Evolutionary conservation across 306 rosid species (phyloP).

Genomic region (Vigna radiata): DNA sequence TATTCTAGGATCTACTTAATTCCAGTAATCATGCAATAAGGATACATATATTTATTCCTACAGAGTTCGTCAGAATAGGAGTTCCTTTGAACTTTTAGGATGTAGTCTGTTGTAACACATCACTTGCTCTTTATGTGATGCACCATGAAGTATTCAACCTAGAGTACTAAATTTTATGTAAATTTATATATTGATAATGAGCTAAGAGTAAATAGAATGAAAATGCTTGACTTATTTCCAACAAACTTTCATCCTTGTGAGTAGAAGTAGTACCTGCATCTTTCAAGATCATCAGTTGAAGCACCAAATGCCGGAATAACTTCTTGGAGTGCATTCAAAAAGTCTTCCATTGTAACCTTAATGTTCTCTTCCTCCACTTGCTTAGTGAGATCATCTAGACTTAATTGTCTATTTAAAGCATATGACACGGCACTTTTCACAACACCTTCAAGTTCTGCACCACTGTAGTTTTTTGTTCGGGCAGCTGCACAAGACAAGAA

Average conservation of each 20-base stretch:
- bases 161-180: conserved; percentile 20
- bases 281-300: conserved; percentile 94
- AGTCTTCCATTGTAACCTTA: conserved; percentile 95
- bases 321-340: conserved; percentile 84
- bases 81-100: no score
- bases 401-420: conserved; percentile 94
- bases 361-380: conserved; percentile 96
- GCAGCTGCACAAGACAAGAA: conserved; percentile 71
- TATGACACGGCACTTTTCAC: conserved; percentile 99
- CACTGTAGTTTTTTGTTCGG: conserved; percentile 94
- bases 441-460: conserved; percentile 99
- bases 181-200: conserved; percentile 17
- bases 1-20: not conserved
- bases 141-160: conserved; percentile 25
- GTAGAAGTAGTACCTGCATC: conserved; percentile 75
- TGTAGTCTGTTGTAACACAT: no score
- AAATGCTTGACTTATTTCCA: conserved; percentile 32
- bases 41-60: no score
- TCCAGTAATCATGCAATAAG: not conserved
- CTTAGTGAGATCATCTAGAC: conserved; percentile 92
- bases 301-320: conserved; percentile 95
- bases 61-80: not conserved
- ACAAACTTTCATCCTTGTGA: conserved; percentile 17
- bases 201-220: conserved; percentile 34
- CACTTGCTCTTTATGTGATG: conserved; percentile 13